Evolutionary conservation across 441 rosid genomes (phyloP).

Genomic region (Jatropha multifida): DNA sequence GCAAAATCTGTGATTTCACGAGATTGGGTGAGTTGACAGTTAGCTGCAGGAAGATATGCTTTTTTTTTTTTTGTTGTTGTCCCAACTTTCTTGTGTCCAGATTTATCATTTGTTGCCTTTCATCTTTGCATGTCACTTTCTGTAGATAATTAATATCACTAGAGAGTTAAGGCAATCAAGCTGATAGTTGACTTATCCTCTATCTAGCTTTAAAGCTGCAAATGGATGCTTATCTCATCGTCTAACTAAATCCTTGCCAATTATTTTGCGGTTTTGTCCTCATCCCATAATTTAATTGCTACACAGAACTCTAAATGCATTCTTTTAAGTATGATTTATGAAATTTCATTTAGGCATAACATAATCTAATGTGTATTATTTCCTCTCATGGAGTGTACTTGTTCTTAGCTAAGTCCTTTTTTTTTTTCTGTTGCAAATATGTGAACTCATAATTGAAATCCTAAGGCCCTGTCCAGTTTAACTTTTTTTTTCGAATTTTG

Average conservation of each 20-base stretch:
- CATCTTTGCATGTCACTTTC: slow-evolving; percentile 19
- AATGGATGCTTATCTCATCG: slow-evolving; percentile 22
- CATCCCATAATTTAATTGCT: not conserved
- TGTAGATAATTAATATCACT: slow-evolving; percentile 7
- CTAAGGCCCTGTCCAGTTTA: not conserved
- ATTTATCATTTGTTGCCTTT: slow-evolving; percentile 20
- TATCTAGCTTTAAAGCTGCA: slow-evolving; percentile 25
- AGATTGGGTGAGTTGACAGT: slow-evolving; percentile 38
- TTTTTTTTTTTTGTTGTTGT: slow-evolving; percentile 17
- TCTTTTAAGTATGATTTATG: slow-evolving; percentile 1
- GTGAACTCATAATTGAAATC: not conserved
- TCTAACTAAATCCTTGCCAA: not conserved
- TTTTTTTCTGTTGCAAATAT: not conserved
- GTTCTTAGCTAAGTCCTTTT: not conserved
- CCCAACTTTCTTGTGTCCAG: slow-evolving; percentile 35
- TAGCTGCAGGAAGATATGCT: slow-evolving; percentile 28
- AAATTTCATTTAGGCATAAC: not conserved
- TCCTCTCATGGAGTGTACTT: not conserved
- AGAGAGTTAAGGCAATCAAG: slow-evolving; percentile 7
- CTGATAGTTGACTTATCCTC: slow-evolving; percentile 5
- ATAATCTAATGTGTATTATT: not conserved
- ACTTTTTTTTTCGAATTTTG: not conserved
- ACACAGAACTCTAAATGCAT: not conserved
- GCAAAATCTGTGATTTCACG: slow-evolving; percentile 49
- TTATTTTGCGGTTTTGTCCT: not conserved